These are phyloP conservation scores for Aspergillus sp. DNA, from an alignment of 2,329 filamentous ascomycete genomes.

Conservation along the genomic window DNA sequence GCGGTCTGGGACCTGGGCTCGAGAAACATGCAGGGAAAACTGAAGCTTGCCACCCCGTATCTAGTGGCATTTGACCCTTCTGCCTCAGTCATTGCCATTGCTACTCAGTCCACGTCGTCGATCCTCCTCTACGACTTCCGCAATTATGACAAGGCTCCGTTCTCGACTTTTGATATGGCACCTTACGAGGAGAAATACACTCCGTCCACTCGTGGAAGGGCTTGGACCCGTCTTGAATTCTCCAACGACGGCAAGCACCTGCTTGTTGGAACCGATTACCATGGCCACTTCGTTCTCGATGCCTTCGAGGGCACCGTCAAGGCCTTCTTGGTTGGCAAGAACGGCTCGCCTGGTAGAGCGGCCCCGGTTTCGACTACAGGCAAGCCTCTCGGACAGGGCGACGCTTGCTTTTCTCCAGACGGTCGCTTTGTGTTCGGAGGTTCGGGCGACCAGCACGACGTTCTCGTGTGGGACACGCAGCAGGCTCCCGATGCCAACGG, in stretches of 20 bases:
- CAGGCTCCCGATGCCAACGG: slow-evolving; percentile 54
- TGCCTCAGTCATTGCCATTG: slow-evolving; percentile 86
- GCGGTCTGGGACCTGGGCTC: slow-evolving; percentile 86
- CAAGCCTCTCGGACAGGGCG: slow-evolving; percentile 60
- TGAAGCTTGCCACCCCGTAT: slow-evolving; percentile 77
- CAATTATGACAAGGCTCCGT: slow-evolving; percentile 90
- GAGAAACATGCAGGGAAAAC: slow-evolving; percentile 73
- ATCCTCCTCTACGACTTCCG: slow-evolving; percentile 89
- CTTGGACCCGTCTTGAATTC: slow-evolving; percentile 90
- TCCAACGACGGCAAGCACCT: slow-evolving; percentile 92
- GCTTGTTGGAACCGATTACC: slow-evolving; percentile 77
- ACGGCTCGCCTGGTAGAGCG: slow-evolving; percentile 49
- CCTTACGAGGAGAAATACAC: slow-evolving; percentile 56
- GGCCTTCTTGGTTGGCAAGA: slow-evolving; percentile 63
- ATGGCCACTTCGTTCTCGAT: slow-evolving; percentile 89
- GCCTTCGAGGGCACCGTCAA: slow-evolving; percentile 81
- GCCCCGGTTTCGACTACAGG: slow-evolving; percentile 54
- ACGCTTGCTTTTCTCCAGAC: slow-evolving; percentile 86
- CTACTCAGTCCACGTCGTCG: slow-evolving; percentile 73
- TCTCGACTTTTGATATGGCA: slow-evolving; percentile 77
- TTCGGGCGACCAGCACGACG: slow-evolving; percentile 64
- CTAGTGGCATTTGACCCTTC: slow-evolving; percentile 90
- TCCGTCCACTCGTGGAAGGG: slow-evolving; percentile 47
- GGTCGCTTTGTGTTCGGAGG: slow-evolving; percentile 86
- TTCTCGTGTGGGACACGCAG: slow-evolving; percentile 84